Percentiles rank a stretch among this genome's conserved stretches.
These are phyloP conservation scores for Candida taoyuanica DNA, from an alignment of 805 yeast genomes.

Conservation along the genomic window DNA sequence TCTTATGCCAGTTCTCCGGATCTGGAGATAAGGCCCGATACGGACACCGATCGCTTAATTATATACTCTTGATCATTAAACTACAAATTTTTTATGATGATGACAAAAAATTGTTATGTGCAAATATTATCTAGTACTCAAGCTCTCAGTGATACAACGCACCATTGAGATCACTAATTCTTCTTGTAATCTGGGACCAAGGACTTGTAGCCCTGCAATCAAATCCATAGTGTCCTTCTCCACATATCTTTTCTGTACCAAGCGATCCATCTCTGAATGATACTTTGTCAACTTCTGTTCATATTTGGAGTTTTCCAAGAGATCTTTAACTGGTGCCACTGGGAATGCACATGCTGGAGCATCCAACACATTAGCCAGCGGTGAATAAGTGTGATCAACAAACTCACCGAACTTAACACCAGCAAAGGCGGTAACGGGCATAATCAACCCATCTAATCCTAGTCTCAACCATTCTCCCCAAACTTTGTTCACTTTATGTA, in stretches of 20 bases:
- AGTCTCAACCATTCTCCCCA: slow-evolving; percentile 39
- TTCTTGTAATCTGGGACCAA: slow-evolving; percentile 22
- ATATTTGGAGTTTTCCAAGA: slow-evolving; percentile 29
- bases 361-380: slow-evolving; percentile 51
- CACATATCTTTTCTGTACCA: slow-evolving; percentile 38
- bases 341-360: slow-evolving; percentile 56
- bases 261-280: not conserved
- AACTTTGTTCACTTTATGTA: slow-evolving; percentile 33
- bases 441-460: slow-evolving; percentile 44
- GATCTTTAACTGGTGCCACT: slow-evolving; percentile 40
- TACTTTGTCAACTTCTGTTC: not conserved
- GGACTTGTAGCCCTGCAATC: slow-evolving; percentile 18
- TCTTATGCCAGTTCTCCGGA: no score
- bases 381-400: slow-evolving; percentile 49
- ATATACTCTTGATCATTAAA: not conserved
- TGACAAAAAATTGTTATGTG: not conserved
- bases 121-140: not conserved
- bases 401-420: slow-evolving; percentile 31
- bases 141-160: slow-evolving; percentile 2
- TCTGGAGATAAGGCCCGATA: slow-evolving; percentile 10
- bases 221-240: slow-evolving; percentile 3
- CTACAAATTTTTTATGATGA: not conserved
- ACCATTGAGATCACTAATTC: slow-evolving; percentile 19
- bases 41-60: slow-evolving; percentile 5
- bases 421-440: slow-evolving; percentile 44